Conservation (phyloP, 2,329 filamentous ascomycete species). For the Zasmidium citrigriseum region DNA sequence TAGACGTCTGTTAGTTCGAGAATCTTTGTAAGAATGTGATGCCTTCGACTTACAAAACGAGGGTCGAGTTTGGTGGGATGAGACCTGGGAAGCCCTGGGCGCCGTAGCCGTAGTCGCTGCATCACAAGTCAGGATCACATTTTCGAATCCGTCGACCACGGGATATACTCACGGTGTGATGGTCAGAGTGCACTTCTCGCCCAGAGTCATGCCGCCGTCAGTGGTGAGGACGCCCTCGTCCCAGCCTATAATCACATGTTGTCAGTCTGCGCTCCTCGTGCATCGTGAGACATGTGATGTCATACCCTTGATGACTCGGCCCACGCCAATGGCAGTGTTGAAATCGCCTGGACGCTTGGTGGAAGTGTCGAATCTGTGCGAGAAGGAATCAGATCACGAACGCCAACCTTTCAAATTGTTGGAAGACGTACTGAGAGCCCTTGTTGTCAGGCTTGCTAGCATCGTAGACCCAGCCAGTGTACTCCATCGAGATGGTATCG, state of each 20-base stretch:
- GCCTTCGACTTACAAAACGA: constrained; percentile 74
- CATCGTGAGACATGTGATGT: background rate
- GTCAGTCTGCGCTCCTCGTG: background rate
- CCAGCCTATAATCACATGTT: constrained; percentile 45
- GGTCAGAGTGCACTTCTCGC: constrained; percentile 83
- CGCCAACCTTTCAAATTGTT: constrained; percentile 10
- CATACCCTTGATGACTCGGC: constrained; percentile 81
- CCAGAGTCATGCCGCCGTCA: constrained; percentile 72
- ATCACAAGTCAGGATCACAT: background rate
- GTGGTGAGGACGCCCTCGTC: constrained; percentile 66
- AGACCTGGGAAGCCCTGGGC: constrained; percentile 70
- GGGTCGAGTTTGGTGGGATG: constrained; percentile 72
- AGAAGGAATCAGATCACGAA: no score
- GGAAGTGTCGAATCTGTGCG: constrained; percentile 89
- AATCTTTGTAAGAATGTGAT: background rate
- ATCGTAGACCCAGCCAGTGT: constrained; percentile 86
- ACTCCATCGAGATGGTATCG: constrained; percentile 82
- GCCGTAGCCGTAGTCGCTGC: constrained; percentile 67
- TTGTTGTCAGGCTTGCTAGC: constrained; percentile 58
- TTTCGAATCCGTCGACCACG: no score
- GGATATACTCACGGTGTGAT: constrained; percentile 60
- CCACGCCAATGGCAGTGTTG: constrained; percentile 74
- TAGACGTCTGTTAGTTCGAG: constrained; percentile 34
- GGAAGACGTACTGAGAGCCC: constrained; percentile 71
- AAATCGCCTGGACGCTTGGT: constrained; percentile 72